Percentiles rank a stretch among this genome's conserved stretches.
phyloP scores from a whole-genome alignment of 2,329 filamentous ascomycete species.

The Cladobotryum protrusum region DNA sequence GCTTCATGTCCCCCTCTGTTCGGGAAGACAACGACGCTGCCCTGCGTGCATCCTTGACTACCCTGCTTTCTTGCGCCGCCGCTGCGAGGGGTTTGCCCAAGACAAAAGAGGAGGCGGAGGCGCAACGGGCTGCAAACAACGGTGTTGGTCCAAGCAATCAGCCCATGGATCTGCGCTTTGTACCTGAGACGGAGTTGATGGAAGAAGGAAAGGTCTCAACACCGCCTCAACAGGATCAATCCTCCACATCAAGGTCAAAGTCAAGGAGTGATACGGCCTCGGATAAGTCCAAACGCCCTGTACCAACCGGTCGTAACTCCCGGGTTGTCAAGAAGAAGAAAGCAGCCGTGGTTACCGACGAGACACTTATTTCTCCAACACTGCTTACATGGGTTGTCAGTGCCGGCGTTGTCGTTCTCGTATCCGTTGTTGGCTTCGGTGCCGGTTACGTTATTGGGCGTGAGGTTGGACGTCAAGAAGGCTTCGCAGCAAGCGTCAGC shows the following conservation, averaged over 20 bases:
- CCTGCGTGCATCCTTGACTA: conserved; percentile 86
- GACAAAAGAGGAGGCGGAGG: conserved; percentile 41
- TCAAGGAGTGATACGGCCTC: conserved; percentile 19
- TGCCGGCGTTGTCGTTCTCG: conserved; percentile 60
- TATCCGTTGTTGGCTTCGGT: conserved; percentile 63
- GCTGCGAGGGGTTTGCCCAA: conserved; percentile 80
- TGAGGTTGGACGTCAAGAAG: conserved; percentile 58
- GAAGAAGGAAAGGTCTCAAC: conserved; percentile 29
- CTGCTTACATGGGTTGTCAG: conserved; percentile 59
- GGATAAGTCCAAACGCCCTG: conserved; percentile 47
- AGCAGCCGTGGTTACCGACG: conserved; percentile 27
- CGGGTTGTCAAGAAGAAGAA: conserved; percentile 56
- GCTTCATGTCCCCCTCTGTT: conserved; percentile 66
- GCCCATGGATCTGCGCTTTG: conserved; percentile 53
- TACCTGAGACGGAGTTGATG: conserved; percentile 56
- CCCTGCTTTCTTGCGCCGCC: conserved; percentile 87
- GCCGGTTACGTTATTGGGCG: conserved; percentile 63
- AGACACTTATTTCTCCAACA: conserved; percentile 50
- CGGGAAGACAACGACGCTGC: conserved; percentile 91
- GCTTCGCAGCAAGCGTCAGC: conserved; percentile 36
- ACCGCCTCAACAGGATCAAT: conserved; percentile 20
- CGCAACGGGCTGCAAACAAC: conserved; percentile 25
- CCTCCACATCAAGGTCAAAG: conserved; percentile 25
- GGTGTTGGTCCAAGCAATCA: conserved; percentile 43
- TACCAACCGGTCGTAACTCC: conserved; percentile 33